Evolutionary conservation across 2,329 filamentous ascomycete species (phyloP), one percentile per base, ranked within the genome.

Genomic region (Neodidymelliopsis sp.): DNA sequence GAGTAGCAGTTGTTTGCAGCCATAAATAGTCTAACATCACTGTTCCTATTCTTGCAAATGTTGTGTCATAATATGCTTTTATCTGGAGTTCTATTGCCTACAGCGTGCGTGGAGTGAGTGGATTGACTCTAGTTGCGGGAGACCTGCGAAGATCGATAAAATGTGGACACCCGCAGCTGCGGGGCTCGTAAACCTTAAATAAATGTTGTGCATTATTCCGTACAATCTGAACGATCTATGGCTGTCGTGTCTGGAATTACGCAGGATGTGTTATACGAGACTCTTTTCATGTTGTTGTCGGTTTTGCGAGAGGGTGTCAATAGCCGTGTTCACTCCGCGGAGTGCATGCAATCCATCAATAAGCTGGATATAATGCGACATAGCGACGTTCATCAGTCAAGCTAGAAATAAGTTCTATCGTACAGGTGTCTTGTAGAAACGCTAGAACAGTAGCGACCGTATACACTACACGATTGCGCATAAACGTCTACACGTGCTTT

Each of bases 171-270:
- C n/a, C 36, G 24, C 35, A 27, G 25, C 24, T 30, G 35, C 24
- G 47, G 40, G 29, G 12, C 30, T 9, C 23, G 15, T 39, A 12
- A 15, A 39, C 40, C 29, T 30, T 44, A 36, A 25, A 16, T 30
- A 9, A 31, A 36, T 35, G 29, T 45, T 35, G 35, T 8, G 13
- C 27, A 19, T 7, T 31, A 6, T 34, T 24, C 2, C 2, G n/a
- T 4, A 16, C 22, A 1, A 22, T 28, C 22, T 23, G 6, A 10
- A 36, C n/a, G 4, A 23, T 33, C 20, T 18, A 27, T 33, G 38
- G 20, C 29, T 12, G 6, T 24, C 10, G 15, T n/a, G 16, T 10
- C 23, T n/a, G 27, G 16, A 16, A 19, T 25, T 10, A 15, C 15
- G 12, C 23, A 22, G 4, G 19, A n/a, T n/a, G n/a, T n/a, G n/a